These are phyloP conservation scores for Pichia exigua DNA, from an alignment of 805 yeast genomes.

Conservation along the genomic window DNA sequence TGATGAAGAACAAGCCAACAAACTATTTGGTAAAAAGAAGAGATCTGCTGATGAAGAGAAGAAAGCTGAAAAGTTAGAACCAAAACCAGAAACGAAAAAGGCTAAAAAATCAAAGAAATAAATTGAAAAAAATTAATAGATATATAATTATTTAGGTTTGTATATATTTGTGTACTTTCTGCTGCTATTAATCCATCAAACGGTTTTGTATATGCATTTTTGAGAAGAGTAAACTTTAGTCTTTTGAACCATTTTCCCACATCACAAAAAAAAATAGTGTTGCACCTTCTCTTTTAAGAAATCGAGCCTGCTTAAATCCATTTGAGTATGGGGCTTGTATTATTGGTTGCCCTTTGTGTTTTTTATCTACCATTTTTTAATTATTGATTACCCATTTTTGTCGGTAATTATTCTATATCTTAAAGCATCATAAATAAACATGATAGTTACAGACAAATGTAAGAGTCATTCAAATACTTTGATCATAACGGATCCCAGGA, in stretches of 20 bases:
- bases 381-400: background rate
- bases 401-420: background rate
- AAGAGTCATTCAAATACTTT: conserved; percentile 22
- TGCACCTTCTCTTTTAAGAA: background rate
- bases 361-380: background rate
- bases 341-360: too few relatives aligned
- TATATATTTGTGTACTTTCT: background rate
- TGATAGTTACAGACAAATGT: background rate
- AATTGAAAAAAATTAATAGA: background rate
- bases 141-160: background rate
- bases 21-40: conserved; percentile 52
- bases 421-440: background rate
- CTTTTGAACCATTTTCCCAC: too few relatives aligned
- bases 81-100: background rate
- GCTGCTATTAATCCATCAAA: background rate
- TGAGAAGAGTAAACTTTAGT: too few relatives aligned
- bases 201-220: background rate
- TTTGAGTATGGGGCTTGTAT: too few relatives aligned
- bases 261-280: too few relatives aligned
- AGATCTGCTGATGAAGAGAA: conserved; percentile 9
- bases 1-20: conserved; percentile 58
- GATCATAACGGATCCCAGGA: conserved; percentile 21
- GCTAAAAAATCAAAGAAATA: conserved; percentile 1
- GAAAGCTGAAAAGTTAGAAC: background rate
- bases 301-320: background rate